Evolutionary conservation across 78 protist species (phyloP), one percentile per base, ranked within the genome.

Genomic region (Neovahlkampfia damariscottae): DNA sequence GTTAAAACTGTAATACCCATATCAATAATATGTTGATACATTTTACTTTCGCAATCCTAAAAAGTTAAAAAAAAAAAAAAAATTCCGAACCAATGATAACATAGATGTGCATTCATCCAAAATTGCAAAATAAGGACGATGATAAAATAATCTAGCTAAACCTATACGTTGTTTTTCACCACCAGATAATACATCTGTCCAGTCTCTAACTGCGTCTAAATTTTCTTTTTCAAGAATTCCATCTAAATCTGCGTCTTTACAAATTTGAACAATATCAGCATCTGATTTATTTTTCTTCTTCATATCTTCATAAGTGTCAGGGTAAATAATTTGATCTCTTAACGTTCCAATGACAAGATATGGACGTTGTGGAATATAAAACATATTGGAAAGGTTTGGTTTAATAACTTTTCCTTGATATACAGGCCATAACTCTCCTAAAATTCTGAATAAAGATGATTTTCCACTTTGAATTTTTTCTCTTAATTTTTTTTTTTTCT

Each of bases 21-120:
- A n/a, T 1, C 35, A 38, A 5, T 8, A 31, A 32, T 50, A 3
- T 1, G 3, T 32, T 29, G 10, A 9, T 69, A 79, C 27, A 69
- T 1, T 19, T 10, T 31, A 1, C 6, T 28, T 73, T 80, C 84
- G 41, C 3, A 72, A 8, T 73, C 79, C 2, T 5, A n/a, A n/a
- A n/a, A n/a, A n/a, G n/a, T n/a, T n/a, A n/a, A n/a, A n/a, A n/a
- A 84, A 31, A 66, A 28, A 72, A 85, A 89, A 5, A 87, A 89
- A 32, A 79, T 40, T 19, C n/a, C n/a, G n/a, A n/a, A n/a, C n/a
- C n/a, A n/a, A n/a, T n/a, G n/a, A n/a, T n/a, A n/a, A n/a, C n/a
- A n/a, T n/a, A n/a, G n/a, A n/a, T 6, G 92, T 83, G 82, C 87
- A 81, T 79, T 88, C 92, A 75, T 88, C 92, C 5, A 88, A 78